Evolutionary conservation across 2,329 filamentous ascomycete genomes (phyloP), one percentile per base, ranked within the genome.

Genomic region (Aspergillus eucalypticola): DNA sequence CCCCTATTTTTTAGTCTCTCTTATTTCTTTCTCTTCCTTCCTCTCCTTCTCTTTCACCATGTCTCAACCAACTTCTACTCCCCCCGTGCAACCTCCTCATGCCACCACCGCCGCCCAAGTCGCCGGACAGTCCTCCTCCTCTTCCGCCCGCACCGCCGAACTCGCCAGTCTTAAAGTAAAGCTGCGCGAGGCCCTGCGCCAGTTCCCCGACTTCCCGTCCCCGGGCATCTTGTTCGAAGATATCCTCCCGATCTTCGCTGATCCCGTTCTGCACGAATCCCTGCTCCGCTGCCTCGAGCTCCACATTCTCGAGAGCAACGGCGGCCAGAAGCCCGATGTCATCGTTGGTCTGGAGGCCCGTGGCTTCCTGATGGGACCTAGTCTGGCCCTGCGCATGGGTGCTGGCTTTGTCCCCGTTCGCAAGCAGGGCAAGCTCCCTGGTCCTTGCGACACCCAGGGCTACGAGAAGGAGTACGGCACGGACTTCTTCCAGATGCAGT

Each of bases 401-500:
- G 90, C 92, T 39, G 86, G 86, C 64, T 99, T 99, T 76, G 95
- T 96, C 62, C 92, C 95, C 15, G 92, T 98, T 64, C 86, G 95
- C 74, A 99, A 99, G 85, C 82, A 89, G 83, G 95, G 95, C 76
- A 99, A 99, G 85, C 86, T 99, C 68, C 95, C 95, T 6, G 95
- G 95, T 32, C 88, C 90, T 60, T 93, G 90, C 71, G 88, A 90
- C 73, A 96, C 91, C 58, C 92, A 92, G 67, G 84, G 85, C 68
- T 99, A 92, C 78, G 83, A 92, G 79, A 99, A 99, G 84, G 95
- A 99, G 79, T 99, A 99, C 74, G 95, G 95, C 65, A 85, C 88
- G 78, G 95, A 99, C 77, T 89, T 89, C 75, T 98, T 99, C 82
- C 91, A 98, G 84, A 96, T 99, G 83, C 95, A 99, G 82, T 82